Evolutionary conservation across 2,329 filamentous ascomycete species (phyloP), one percentile per base, ranked within the genome.

Genomic region (Venturia oleaginea): DNA sequence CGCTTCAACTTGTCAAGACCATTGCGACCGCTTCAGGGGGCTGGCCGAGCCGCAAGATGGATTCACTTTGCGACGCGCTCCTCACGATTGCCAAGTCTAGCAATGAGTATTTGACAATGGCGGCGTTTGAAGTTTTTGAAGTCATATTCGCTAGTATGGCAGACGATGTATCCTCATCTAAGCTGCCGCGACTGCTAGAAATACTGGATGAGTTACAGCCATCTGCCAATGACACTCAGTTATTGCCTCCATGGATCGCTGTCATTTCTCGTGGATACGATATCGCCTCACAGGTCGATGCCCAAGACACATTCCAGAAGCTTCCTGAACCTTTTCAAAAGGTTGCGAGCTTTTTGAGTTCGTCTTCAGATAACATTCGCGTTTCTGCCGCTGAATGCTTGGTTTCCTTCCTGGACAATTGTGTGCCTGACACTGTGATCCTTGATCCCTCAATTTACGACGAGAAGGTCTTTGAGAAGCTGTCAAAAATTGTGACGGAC

Each of bases 41-140:
- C 61, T 99, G 94, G 94, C 94, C 94, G 0, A 96, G 89, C 79
- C 91, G 89, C 79, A 96, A 96, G 78, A 96, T 97, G 64, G 94
- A 99, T 77, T 82, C 88, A 2, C 80, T 99, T 40, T 97, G 92
- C 75, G 92, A 97, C 75, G 79, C 96, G 63, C 79, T 99, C 65
- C 84, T 99, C 69, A 86, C 87, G 69, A 96, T 97, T 67, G 93
- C 93, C 37, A 88, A 88, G 72, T 92, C 90, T 10, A 94, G 86
- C 75, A 97, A 95, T 74, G 92, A 97, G 74, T 96, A 93, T 75
- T 87, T 99, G 80, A 96, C 92, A 38, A 95, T 97, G 88, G 89
- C 91, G 13, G 90, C 92, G 0, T 97, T 99, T 70, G 93, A 97
- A 68, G 93, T 97, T 4, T 99, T 99, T 71, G 94, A 99, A 75